Base-by-base conservation (phyloP, 1,284 basidiomycete genomes). In the Golubevia pallescens region DNA sequence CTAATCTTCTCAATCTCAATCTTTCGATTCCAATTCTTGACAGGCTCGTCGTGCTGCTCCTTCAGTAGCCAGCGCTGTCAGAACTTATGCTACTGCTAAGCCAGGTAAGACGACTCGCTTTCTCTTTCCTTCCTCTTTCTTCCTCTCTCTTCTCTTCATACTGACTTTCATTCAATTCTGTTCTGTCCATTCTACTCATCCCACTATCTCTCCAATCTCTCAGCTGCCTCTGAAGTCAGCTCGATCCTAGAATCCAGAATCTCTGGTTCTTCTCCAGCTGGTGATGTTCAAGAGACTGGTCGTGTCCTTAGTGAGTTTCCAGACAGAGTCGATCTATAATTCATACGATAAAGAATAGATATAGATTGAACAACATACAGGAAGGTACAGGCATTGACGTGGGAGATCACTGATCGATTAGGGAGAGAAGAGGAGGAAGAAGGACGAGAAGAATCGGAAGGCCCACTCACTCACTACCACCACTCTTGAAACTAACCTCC, bases 191-290 rank as follows among this genome's bases (percentile, higher is more conserved):
- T 28, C 28, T 28, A 28, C 28, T 69, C 64, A 58, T 65, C n/a
- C 16, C 52, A 28, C 52, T 51, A 24, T 57, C 4, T 20, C 48
- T 57, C 32, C 32, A 19, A 4, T 5, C 59, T 62, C 57, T 68
- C 83, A 97, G 96, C 95, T 87, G 95, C 95, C 80, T 96, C 95
- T 85, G 96, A 99, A 90, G 96, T 99, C 83, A 96, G 95, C 70
- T 95, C 94, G 84, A 98, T 99, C 89, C 92, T 99, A 86, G 96
- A 99, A 90, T 93, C 93, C 86, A 94, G 96, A 87, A 99, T 99
- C 87, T 91, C 95, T 81, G 95, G 96, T 87, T 90, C 93, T 75
- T 89, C 92, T 80, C 89, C 94, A 80, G 92, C 93, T 84, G 93
- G 91, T 86, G 96, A 97, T 87, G 93, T 98, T 85, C 94, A 97